Evolutionary conservation across 208 protist genomes (phyloP).

Genomic region (Leishmania major): DNA sequence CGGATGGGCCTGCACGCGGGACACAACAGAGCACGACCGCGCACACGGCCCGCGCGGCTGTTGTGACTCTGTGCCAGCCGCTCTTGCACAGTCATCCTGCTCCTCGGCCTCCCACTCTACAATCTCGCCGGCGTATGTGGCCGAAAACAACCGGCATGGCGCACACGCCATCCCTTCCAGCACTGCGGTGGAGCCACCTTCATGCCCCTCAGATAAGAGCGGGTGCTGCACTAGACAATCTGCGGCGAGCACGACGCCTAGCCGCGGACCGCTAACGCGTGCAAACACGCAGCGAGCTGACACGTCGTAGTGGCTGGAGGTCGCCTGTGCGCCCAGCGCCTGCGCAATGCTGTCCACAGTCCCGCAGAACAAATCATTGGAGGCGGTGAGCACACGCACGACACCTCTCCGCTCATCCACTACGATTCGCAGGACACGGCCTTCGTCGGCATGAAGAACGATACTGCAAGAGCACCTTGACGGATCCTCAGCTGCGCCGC

Average conservation of each 20-base stretch:
- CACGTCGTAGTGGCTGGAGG: background rate
- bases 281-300: background rate
- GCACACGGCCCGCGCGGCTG: background rate
- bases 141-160: constrained; percentile 40
- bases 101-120: constrained; percentile 33
- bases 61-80: background rate
- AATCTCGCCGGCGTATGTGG: constrained; percentile 63
- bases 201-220: background rate
- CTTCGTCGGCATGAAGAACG: constrained; percentile 14
- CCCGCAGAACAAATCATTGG: constrained; percentile 20
- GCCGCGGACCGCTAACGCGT: constrained; percentile 21
- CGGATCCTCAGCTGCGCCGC: background rate
- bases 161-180: background rate
- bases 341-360: background rate
- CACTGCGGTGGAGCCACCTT: background rate
- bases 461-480: background rate
- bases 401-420: constrained; percentile 8
- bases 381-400: constrained; percentile 22
- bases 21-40: constrained; percentile 8
- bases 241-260: constrained; percentile 55
- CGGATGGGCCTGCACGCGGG: constrained; percentile 44
- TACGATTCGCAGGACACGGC: constrained; percentile 24
- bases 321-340: background rate
- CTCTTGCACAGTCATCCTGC: background rate
- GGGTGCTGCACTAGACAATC: constrained; percentile 26